Conservation (phyloP, 1,139 yeast species). For the Diutina mesorugosa region DNA sequence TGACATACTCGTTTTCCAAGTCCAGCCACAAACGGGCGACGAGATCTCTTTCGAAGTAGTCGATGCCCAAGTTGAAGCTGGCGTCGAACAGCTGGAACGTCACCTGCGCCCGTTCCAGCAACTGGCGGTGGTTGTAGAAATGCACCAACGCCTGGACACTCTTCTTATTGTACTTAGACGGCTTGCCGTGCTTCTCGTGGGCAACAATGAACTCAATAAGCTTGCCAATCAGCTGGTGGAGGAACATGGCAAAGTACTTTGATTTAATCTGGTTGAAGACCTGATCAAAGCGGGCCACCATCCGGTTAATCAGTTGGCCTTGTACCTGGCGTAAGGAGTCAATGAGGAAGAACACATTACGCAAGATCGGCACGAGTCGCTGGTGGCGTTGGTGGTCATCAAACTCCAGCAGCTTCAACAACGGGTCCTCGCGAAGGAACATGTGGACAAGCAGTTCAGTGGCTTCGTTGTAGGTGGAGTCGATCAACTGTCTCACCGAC, state of each 20-base stretch:
- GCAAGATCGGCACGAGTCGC: conserved; percentile 47
- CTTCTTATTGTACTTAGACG: conserved; percentile 52
- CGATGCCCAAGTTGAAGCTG: conserved; percentile 37
- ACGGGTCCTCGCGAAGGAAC: conserved; percentile 29
- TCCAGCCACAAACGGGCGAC: conserved; percentile 31
- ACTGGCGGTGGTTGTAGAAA: conserved; percentile 45
- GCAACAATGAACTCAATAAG: conserved; percentile 47
- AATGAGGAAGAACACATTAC: conserved; percentile 46
- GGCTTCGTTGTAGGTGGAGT: conserved; percentile 26
- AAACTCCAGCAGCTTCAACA: conserved; percentile 30
- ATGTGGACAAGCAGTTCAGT: conserved; percentile 23
- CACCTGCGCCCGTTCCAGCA: conserved; percentile 41
- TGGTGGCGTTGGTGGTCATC: conserved; percentile 47
- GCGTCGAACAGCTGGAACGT: conserved; percentile 44
- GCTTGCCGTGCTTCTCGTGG: conserved; percentile 38
- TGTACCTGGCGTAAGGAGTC: conserved; percentile 30
- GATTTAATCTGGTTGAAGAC: conserved; percentile 36
- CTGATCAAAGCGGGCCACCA: conserved; percentile 29
- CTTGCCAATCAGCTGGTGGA: conserved; percentile 41
- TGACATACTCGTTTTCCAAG: conserved; percentile 23
- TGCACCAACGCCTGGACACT: conserved; percentile 44
- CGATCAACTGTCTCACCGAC: conserved; percentile 20
- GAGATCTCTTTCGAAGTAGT: conserved; percentile 34
- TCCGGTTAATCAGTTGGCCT: conserved; percentile 17
- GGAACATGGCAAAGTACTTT: conserved; percentile 33